Percentiles rank a stretch among this genome's conserved stretches.
These are phyloP conservation scores for Alternaria atra DNA, from an alignment of 2,329 filamentous ascomycete species.

Conservation along the genomic window DNA sequence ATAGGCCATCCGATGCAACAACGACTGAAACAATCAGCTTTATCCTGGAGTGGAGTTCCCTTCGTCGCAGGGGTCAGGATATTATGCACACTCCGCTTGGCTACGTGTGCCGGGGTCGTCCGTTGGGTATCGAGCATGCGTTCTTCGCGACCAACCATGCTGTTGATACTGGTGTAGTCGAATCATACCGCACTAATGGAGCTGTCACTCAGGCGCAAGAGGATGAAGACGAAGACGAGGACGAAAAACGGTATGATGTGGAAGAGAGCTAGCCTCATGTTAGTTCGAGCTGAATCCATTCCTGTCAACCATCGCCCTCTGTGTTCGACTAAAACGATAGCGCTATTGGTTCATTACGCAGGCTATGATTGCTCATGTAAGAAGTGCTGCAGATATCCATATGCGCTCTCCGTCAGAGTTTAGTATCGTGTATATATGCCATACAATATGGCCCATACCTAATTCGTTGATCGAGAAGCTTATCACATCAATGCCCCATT, in stretches of 20 bases:
- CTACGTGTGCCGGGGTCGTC: constrained; percentile 59
- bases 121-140: constrained; percentile 54
- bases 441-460: too few relatives aligned
- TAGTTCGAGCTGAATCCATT: too few relatives aligned
- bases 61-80: constrained; percentile 63
- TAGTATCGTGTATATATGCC: too few relatives aligned
- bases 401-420: too few relatives aligned
- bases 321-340: too few relatives aligned
- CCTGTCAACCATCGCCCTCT: too few relatives aligned
- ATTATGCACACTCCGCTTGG: constrained; percentile 66
- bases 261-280: constrained; percentile 7
- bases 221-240: constrained; percentile 3
- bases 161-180: constrained; percentile 3
- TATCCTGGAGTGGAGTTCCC: constrained; percentile 63
- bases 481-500: too few relatives aligned
- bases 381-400: too few relatives aligned
- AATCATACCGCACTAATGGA: constrained; percentile 3
- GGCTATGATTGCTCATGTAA: too few relatives aligned
- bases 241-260: background rate
- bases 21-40: constrained; percentile 17
- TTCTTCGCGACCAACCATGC: constrained; percentile 55
- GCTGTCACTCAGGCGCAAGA: constrained; percentile 1
- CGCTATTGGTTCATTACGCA: too few relatives aligned
- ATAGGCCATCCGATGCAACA: constrained; percentile 10
- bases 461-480: too few relatives aligned